Conservation (phyloP, 768 basidiomycete genomes). For the Tricholoma sp. region DNA sequence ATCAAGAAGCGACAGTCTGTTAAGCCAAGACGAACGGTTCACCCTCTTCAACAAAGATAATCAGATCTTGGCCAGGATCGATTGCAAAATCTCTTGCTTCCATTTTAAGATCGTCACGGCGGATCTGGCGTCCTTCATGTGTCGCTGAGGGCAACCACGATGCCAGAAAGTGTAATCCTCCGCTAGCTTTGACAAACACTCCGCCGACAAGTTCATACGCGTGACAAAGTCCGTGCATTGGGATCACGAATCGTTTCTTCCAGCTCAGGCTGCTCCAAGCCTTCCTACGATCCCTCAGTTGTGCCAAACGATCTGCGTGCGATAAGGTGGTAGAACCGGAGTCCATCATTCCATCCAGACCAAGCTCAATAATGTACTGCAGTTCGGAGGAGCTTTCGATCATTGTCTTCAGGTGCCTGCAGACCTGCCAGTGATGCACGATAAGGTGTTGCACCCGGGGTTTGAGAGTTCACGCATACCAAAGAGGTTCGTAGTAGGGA, state of each 20-base stretch:
- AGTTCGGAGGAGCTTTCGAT: slow-evolving; percentile 23
- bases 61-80: slow-evolving; percentile 61
- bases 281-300: slow-evolving; percentile 14
- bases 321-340: slow-evolving; percentile 8
- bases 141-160: slow-evolving; percentile 22
- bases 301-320: slow-evolving; percentile 14
- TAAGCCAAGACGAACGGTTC: slow-evolving; percentile 10
- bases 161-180: slow-evolving; percentile 13
- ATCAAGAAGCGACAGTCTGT: background rate
- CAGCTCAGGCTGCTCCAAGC: slow-evolving; percentile 22
- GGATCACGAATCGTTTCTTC: slow-evolving; percentile 8
- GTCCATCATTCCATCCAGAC: slow-evolving; percentile 29
- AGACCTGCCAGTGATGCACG: slow-evolving; percentile 18
- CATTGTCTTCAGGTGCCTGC: slow-evolving; percentile 20
- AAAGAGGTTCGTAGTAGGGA: background rate
- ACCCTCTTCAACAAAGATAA: slow-evolving; percentile 28
- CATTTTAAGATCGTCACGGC: slow-evolving; percentile 32
- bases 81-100: slow-evolving; percentile 53
- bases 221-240: slow-evolving; percentile 17
- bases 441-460: background rate
- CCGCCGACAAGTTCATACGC: slow-evolving; percentile 64
- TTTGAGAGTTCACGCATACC: background rate
- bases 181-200: slow-evolving; percentile 42
- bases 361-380: slow-evolving; percentile 35
- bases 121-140: slow-evolving; percentile 11